A percentile compares a stretch with the other conserved stretches of the same genome.
Conservation (phyloP, 2,329 filamentous ascomycete species). For the Ceratocystis albifundus region DNA sequence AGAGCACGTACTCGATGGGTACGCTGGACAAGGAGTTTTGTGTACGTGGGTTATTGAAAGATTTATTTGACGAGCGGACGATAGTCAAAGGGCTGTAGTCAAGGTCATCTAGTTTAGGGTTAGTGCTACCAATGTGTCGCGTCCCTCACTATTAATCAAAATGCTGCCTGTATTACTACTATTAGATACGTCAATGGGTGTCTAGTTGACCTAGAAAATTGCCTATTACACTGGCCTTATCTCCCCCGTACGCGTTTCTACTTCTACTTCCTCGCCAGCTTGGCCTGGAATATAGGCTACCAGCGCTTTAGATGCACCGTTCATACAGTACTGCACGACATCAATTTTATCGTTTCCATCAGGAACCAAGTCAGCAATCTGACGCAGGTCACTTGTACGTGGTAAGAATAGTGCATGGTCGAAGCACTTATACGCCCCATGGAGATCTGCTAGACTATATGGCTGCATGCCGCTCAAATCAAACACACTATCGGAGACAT, state of each 20-base stretch:
- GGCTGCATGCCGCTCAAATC: slow-evolving; percentile 79
- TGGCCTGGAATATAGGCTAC: slow-evolving; percentile 46
- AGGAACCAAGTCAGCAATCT: slow-evolving; percentile 52
- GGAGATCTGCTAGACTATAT: slow-evolving; percentile 57
- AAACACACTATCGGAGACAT: slow-evolving; percentile 56
- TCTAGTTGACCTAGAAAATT: neutral
- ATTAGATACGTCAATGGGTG: neutral
- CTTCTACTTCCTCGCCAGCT: neutral
- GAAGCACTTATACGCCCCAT: slow-evolving; percentile 48
- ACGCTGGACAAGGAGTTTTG: slow-evolving; percentile 54
- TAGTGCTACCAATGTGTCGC: neutral
- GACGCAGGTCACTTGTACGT: slow-evolving; percentile 68
- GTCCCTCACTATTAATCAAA: neutral
- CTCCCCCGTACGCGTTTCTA: neutral
- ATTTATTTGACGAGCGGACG: slow-evolving; percentile 69
- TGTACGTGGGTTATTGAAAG: slow-evolving; percentile 51
- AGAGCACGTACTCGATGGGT: slow-evolving; percentile 81
- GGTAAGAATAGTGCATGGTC: slow-evolving; percentile 70
- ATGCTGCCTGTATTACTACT: neutral
- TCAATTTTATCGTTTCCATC: slow-evolving; percentile 46
- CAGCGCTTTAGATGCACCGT: slow-evolving; percentile 74
- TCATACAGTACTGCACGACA: slow-evolving; percentile 82
- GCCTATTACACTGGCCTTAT: neutral
- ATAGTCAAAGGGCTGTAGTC: slow-evolving; percentile 48
- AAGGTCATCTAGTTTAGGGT: neutral